Conservation (phyloP, 257 asterid genomes). For the Coffea canephora region DNA sequence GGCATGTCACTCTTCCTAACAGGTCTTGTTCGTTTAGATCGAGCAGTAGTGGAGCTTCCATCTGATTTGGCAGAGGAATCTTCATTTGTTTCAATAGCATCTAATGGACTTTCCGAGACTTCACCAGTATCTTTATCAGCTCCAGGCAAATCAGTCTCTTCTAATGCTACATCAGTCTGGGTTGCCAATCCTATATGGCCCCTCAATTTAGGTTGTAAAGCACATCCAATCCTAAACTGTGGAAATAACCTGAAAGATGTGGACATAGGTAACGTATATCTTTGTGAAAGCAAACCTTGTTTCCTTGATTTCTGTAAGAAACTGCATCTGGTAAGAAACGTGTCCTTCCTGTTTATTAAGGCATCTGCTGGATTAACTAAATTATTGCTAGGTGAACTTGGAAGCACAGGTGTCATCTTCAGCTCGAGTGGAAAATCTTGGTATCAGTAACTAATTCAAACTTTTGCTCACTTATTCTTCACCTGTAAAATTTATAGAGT, state of each 20-base stretch:
- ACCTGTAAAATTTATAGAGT: conserved; percentile 32
- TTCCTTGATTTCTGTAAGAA: conserved; percentile 38
- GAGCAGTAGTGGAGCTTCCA: conserved; percentile 24
- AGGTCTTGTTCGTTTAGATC: conserved; percentile 56
- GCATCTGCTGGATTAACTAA: conserved; percentile 44
- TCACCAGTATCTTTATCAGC: conserved; percentile 31
- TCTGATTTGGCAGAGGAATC: conserved; percentile 44
- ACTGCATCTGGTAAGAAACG: conserved; percentile 45
- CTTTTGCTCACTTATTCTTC: conserved; percentile 33
- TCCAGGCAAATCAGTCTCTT: conserved; percentile 49
- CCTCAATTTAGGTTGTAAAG: conserved; percentile 41
- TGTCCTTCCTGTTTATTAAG: conserved; percentile 37
- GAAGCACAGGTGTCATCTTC: conserved; percentile 57
- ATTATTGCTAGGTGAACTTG: conserved; percentile 42
- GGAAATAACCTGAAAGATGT: conserved; percentile 77
- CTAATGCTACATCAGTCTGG: conserved; percentile 73
- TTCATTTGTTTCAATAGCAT: conserved; percentile 34
- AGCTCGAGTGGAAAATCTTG: conserved; percentile 23
- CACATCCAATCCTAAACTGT: conserved; percentile 52
- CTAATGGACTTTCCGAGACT: conserved; percentile 31
- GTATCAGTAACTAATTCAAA: conserved; percentile 26
- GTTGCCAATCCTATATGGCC: conserved; percentile 44
- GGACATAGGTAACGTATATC: conserved; percentile 58
- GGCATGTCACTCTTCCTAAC: conserved; percentile 89
- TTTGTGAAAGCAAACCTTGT: conserved; percentile 47